These are phyloP conservation scores for Candida adriatica DNA, from an alignment of 805 yeast species.

Conservation along the genomic window DNA sequence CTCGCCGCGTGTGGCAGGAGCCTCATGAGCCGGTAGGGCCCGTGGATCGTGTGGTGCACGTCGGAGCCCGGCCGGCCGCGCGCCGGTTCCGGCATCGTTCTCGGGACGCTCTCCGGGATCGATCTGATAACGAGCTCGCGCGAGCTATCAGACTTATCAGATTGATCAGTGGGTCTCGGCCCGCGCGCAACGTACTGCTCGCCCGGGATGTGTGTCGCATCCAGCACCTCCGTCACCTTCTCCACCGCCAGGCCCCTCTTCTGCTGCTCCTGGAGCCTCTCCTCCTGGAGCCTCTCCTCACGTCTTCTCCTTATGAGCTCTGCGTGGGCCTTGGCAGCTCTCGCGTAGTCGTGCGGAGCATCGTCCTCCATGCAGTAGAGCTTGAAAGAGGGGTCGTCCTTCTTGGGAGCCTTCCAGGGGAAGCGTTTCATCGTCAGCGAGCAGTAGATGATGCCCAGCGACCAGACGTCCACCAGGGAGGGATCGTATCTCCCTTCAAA, in stretches of 20 bases:
- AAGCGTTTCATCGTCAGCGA: slow-evolving; percentile 81
- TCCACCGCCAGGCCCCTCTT: slow-evolving; percentile 5
- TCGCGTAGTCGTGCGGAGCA: slow-evolving; percentile 65
- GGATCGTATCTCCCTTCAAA: slow-evolving; percentile 52
- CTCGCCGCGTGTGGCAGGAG: slow-evolving; percentile 78
- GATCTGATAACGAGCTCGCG: background rate
- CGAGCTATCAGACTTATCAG: background rate
- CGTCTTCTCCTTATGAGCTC: slow-evolving; percentile 52
- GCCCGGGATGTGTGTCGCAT: slow-evolving; percentile 12
- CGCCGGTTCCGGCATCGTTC: background rate
- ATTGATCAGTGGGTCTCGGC: too few species aligned
- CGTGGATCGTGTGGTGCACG: slow-evolving; percentile 38
- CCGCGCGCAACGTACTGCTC: slow-evolving; percentile 8
- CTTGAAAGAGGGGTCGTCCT: slow-evolving; percentile 61
- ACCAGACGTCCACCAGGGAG: slow-evolving; percentile 77
- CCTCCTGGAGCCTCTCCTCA: slow-evolving; percentile 31
- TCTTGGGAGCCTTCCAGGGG: slow-evolving; percentile 82
- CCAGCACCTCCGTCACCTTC: slow-evolving; percentile 10
- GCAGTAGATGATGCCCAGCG: slow-evolving; percentile 76
- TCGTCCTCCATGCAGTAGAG: slow-evolving; percentile 64
- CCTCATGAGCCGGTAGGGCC: slow-evolving; percentile 78
- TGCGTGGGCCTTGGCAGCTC: slow-evolving; percentile 69
- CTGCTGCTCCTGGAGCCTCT: slow-evolving; percentile 1
- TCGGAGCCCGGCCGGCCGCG: background rate
- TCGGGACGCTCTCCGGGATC: background rate